Evolutionary conservation across 2,329 filamentous ascomycete genomes (phyloP), one percentile per base, ranked within the genome.

Genomic region (Penicillium sp.): DNA sequence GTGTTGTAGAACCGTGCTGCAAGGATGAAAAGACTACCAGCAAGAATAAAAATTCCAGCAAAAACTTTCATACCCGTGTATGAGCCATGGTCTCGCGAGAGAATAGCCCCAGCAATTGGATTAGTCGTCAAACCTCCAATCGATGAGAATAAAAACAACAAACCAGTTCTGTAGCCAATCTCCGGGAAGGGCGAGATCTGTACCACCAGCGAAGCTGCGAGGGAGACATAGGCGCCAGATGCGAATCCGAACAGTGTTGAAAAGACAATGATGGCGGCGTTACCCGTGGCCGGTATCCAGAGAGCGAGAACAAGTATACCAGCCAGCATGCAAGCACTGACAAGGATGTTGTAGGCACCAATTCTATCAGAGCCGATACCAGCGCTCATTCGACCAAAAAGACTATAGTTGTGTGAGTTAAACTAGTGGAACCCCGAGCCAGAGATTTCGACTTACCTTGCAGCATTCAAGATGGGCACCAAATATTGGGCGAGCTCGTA

Each of bases 111-210:
- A 1, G 82, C 88, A 67, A 91, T 88, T 0, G 89, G 89, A 49
- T 82, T 85, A 0, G 87, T 86, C 0, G 85, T 85, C 55, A 92
- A 75, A 0, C 85, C 87, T 5, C 86, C 87, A n/a, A 91, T 73
- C 1, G 84, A 81, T 57, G 86, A 78, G 49, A 86, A 70, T 15
- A 84, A 81, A 67, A 88, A 88, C 6, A 85, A 78, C 0, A 83
- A 80, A 0, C 90, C 90, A 2, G 81, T 85, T 4, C 89, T 79
- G 1, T 86, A 83, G 8, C 89, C 90, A 39, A 91, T 86, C 69
- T 90, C 82, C 20, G 83, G 79, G 25, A 90, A 83, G 20, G 88
- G 86, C 1, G 84, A 86, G 62, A 91, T 87, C 67, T 90, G 86
- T 31, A 91, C 79, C 2, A 69, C 54, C 28, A 89, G 76, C 0